A percentile compares a stretch with the other conserved stretches of the same genome.
Evolutionary conservation across 371 early-diverging fungal genomes (phyloP).

Genomic region (Circinella minor): DNA sequence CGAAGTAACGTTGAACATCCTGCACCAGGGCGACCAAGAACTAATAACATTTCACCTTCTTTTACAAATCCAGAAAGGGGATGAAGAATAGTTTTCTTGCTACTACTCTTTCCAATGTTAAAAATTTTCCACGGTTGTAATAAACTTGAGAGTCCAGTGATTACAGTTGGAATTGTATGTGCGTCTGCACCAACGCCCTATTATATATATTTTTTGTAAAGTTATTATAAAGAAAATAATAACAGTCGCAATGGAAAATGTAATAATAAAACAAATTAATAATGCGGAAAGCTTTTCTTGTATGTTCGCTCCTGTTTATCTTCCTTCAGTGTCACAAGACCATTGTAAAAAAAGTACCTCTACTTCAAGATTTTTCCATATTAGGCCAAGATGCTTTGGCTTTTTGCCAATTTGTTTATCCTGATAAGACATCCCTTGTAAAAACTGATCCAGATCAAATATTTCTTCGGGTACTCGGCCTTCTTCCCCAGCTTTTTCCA

Average conservation of each 20-base stretch:
- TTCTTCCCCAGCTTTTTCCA: conserved; percentile 26
- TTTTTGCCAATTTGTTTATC: conserved; percentile 25
- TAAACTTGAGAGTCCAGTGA: conserved; percentile 17
- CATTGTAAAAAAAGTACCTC: conserved; percentile 17
- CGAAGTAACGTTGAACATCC: conserved; percentile 73
- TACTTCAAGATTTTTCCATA: conserved; percentile 53
- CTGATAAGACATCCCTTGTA: conserved; percentile 21
- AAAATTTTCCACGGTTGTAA: conserved; percentile 36
- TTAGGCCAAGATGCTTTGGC: conserved; percentile 48
- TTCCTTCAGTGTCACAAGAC: too few species aligned
- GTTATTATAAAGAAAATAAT: too few species aligned
- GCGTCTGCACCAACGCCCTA: conserved; percentile 47
- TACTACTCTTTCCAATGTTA: conserved; percentile 16
- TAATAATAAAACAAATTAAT: background rate
- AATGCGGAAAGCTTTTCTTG: background rate
- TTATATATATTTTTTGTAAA: too few species aligned
- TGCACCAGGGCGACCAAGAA: conserved; percentile 74
- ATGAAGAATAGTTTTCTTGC: conserved; percentile 44
- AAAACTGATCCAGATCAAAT: conserved; percentile 40
- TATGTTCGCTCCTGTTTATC: background rate
- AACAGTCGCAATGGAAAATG: too few species aligned
- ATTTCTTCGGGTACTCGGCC: conserved; percentile 20
- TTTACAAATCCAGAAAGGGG: conserved; percentile 63
- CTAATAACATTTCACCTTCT: conserved; percentile 75
- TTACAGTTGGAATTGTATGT: conserved; percentile 37